Conservation (phyloP, 2,329 filamentous ascomycete species). For the Fusarium hainanense region DNA sequence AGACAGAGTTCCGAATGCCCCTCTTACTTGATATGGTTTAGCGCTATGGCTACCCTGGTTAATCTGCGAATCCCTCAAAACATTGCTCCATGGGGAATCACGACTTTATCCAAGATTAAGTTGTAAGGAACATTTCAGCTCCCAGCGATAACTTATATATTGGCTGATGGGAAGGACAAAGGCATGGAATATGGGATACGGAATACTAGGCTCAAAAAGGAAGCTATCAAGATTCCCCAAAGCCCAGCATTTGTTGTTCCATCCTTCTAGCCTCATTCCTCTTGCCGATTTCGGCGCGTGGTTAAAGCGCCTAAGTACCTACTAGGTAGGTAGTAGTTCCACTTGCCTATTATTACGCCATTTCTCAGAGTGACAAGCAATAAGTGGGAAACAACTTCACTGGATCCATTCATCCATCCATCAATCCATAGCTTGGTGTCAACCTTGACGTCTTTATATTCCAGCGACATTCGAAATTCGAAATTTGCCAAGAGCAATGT, state of each 20-base stretch:
- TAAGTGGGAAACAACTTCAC: not conserved
- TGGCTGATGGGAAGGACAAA: not conserved
- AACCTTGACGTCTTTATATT: not conserved
- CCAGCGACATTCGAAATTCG: not conserved
- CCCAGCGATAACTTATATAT: not conserved
- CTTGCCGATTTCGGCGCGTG: constrained; percentile 19
- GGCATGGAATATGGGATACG: not conserved
- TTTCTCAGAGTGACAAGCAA: not conserved
- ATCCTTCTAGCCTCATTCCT: constrained; percentile 12
- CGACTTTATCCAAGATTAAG: not conserved
- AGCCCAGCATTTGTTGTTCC: not conserved
- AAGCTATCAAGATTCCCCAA: not conserved
- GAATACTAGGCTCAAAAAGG: not conserved
- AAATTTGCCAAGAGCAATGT: not conserved
- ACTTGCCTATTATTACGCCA: constrained; percentile 6
- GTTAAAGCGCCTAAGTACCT: not conserved
- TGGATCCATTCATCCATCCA: not conserved
- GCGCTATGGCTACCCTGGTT: constrained; percentile 9
- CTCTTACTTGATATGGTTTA: constrained; percentile 49
- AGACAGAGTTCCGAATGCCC: constrained; percentile 40
- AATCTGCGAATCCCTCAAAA: not conserved
- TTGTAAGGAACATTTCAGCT: not conserved
- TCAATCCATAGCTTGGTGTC: not conserved
- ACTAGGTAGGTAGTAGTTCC: constrained; percentile 9
- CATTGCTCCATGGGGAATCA: constrained; percentile 2